phyloP scores from a whole-genome alignment of 495 filamentous ascomycete genomes.

The Bombardia bombarda region DNA sequence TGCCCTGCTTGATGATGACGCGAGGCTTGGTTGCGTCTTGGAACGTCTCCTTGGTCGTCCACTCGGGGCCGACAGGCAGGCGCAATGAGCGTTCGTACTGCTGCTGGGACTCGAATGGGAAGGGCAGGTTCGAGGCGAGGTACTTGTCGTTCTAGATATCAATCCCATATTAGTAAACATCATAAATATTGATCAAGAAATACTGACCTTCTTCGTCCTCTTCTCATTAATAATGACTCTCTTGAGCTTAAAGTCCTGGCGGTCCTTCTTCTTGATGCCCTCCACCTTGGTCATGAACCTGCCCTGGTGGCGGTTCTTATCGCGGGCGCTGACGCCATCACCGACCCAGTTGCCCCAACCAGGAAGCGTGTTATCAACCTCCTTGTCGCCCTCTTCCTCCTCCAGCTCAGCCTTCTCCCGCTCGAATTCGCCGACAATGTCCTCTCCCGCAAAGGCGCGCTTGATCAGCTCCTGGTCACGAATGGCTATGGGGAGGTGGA shows the following conservation, averaged over 20 bases:
- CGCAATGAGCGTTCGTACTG: conserved; percentile 90
- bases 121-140: conserved; percentile 71
- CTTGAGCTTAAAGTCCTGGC: conserved; percentile 74
- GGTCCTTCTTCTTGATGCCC: conserved; percentile 67
- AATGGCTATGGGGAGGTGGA: conserved; percentile 53
- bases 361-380: conserved; percentile 75
- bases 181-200: not conserved
- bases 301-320: conserved; percentile 50
- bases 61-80: conserved; percentile 86
- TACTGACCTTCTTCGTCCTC: conserved; percentile 72
- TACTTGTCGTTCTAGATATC: conserved; percentile 74
- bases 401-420: conserved; percentile 67
- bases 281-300: conserved; percentile 60
- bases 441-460: conserved; percentile 81
- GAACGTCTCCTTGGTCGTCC: conserved; percentile 88
- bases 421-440: conserved; percentile 76
- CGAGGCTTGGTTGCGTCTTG: conserved; percentile 85
- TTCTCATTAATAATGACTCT: conserved; percentile 93
- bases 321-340: conserved; percentile 58
- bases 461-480: conserved; percentile 77
- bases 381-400: conserved; percentile 76
- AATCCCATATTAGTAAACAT: too few species aligned
- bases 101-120: conserved; percentile 73
- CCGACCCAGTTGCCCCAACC: conserved; percentile 91
- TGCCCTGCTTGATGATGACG: conserved; percentile 84